Conservation (phyloP, 2,329 filamentous ascomycete species). For the Penicillium freii region DNA sequence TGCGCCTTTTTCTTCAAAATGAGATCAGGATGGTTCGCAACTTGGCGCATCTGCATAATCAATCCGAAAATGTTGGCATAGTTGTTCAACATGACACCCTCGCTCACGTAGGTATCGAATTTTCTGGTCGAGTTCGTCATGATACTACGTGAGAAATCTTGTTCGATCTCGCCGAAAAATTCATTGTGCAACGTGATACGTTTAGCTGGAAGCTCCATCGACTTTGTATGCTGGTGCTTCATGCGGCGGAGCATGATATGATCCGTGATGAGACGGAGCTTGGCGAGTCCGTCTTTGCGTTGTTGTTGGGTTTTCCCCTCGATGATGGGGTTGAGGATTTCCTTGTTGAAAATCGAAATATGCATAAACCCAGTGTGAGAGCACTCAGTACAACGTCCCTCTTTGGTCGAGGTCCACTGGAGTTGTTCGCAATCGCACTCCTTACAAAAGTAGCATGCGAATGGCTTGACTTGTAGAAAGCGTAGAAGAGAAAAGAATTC, state of each 20-base stretch:
- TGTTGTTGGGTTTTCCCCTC: slow-evolving; percentile 51
- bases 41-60: slow-evolving; percentile 99
- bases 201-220: slow-evolving; percentile 96
- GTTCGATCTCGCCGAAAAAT: slow-evolving; percentile 95
- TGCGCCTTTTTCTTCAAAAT: slow-evolving; percentile 84
- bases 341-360: slow-evolving; percentile 88
- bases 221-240: slow-evolving; percentile 88
- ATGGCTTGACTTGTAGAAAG: slow-evolving; percentile 84
- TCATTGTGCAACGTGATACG: slow-evolving; percentile 89
- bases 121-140: slow-evolving; percentile 87
- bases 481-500: slow-evolving; percentile 94
- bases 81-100: slow-evolving; percentile 92
- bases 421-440: slow-evolving; percentile 75
- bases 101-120: slow-evolving; percentile 93
- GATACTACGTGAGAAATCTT: slow-evolving; percentile 91
- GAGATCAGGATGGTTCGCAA: slow-evolving; percentile 92
- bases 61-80: slow-evolving; percentile 99
- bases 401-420: slow-evolving; percentile 76
- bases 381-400: slow-evolving; percentile 70
- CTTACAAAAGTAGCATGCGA: slow-evolving; percentile 93
- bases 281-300: slow-evolving; percentile 70
- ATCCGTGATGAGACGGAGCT: slow-evolving; percentile 83
- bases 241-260: slow-evolving; percentile 93
- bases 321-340: slow-evolving; percentile 81
- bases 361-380: slow-evolving; percentile 62